Conservation (phyloP, 176 grass and related monocot species). For the Rhynchospora pubera region DNA sequence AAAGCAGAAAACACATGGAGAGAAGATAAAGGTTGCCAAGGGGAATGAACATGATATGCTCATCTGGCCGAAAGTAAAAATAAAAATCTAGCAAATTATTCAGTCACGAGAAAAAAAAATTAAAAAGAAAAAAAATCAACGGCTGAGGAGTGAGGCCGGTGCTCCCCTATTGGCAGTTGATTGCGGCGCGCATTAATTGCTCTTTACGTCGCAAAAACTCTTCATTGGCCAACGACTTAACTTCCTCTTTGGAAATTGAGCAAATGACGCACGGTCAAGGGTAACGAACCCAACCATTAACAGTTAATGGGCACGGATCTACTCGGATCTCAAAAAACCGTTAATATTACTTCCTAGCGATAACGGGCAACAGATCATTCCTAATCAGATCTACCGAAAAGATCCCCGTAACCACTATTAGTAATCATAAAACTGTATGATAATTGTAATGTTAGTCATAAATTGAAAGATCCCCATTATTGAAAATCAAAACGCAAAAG, state of each 20-base stretch:
- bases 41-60: neutral
- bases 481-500: too few relatives aligned
- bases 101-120: neutral
- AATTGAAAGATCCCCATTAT: too few relatives aligned
- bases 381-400: too few relatives aligned
- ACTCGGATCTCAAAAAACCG: too few relatives aligned
- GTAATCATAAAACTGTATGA: too few relatives aligned
- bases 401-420: too few relatives aligned
- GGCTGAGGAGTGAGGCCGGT: neutral
- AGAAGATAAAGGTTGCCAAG: neutral
- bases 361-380: too few relatives aligned
- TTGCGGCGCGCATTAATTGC: slow-evolving; percentile 4
- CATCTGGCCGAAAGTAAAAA: neutral
- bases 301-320: too few relatives aligned
- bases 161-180: neutral
- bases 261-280: neutral
- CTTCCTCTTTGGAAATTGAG: slow-evolving; percentile 2
- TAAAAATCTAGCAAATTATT: neutral
- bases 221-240: slow-evolving; percentile 9
- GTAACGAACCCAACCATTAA: neutral
- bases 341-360: too few relatives aligned
- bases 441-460: too few relatives aligned
- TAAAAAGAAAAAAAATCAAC: neutral
- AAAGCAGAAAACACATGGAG: neutral
- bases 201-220: neutral